Conservation (phyloP, 495 filamentous ascomycete species). For the Tuber magnatum region DNA sequence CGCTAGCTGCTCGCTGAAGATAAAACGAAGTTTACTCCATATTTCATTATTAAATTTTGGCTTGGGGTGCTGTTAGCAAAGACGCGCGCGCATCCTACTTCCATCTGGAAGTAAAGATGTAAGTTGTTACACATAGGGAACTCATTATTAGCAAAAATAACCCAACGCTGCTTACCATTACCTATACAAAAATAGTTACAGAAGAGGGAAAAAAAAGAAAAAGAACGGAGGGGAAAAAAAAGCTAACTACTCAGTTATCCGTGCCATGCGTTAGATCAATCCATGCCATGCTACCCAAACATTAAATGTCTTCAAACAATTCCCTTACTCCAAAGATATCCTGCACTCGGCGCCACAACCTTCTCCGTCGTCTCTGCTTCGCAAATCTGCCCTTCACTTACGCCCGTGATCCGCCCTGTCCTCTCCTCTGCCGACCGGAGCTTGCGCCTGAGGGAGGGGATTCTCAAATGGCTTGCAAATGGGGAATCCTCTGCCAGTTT, state of each 20-base stretch:
- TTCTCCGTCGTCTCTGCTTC: not conserved
- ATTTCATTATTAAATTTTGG: not conserved
- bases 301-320: slow-evolving; percentile 7
- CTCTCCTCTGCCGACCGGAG: slow-evolving; percentile 13
- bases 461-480: slow-evolving; percentile 14
- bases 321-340: slow-evolving; percentile 26
- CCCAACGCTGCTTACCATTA: not conserved
- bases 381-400: slow-evolving; percentile 10
- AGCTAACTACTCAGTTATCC: not conserved
- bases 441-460: slow-evolving; percentile 13
- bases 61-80: not conserved
- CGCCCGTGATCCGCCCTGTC: slow-evolving; percentile 5
- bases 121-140: not conserved
- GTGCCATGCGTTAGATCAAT: not conserved
- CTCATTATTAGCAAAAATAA: not conserved
- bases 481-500: slow-evolving; percentile 18
- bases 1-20: not conserved
- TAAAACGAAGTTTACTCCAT: not conserved
- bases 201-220: not conserved
- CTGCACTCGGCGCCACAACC: slow-evolving; percentile 4
- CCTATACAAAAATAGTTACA: not conserved
- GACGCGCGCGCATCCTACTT: not conserved
- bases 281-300: not conserved
- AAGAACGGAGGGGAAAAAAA: not conserved
- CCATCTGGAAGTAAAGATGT: not conserved